Evolutionary conservation across 345 rosid species (phyloP).

Genomic region (Bretschneidera sinensis): DNA sequence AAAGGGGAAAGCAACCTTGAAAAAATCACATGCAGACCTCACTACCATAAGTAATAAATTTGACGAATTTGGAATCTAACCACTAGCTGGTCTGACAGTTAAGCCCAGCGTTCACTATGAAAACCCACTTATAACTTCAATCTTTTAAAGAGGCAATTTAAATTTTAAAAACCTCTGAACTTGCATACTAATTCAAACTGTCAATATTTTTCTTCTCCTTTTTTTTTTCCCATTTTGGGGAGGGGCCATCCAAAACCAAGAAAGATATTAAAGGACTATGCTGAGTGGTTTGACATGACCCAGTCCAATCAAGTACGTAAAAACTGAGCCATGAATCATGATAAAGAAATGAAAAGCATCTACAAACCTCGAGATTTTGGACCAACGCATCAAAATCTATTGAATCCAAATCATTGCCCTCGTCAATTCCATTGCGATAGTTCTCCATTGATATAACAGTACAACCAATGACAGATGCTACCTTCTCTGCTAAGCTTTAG

Average conservation of each 20-base stretch:
- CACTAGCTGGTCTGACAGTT: neutral
- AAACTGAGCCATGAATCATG: neutral
- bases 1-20: conserved; percentile 10
- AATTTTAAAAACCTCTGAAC: neutral
- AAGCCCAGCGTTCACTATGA: neutral
- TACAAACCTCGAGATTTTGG: conserved; percentile 73
- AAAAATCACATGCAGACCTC: neutral
- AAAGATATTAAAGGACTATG: neutral
- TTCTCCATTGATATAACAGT: conserved; percentile 96
- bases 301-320: conserved; percentile 5
- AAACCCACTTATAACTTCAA: neutral
- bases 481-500: conserved; percentile 96
- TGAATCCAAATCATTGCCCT: conserved; percentile 79
- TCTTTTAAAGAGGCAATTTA: neutral
- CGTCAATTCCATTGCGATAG: conserved; percentile 74
- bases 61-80: neutral
- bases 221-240: no score
- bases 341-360: conserved; percentile 8
- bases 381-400: conserved; percentile 84
- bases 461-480: conserved; percentile 93
- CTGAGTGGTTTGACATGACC: neutral
- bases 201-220: no score
- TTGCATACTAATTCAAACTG: neutral
- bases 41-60: neutral
- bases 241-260: neutral